Evolutionary conservation across 2,329 filamentous ascomycete genomes (phyloP).

Genomic region (Ascochyta fabae): DNA sequence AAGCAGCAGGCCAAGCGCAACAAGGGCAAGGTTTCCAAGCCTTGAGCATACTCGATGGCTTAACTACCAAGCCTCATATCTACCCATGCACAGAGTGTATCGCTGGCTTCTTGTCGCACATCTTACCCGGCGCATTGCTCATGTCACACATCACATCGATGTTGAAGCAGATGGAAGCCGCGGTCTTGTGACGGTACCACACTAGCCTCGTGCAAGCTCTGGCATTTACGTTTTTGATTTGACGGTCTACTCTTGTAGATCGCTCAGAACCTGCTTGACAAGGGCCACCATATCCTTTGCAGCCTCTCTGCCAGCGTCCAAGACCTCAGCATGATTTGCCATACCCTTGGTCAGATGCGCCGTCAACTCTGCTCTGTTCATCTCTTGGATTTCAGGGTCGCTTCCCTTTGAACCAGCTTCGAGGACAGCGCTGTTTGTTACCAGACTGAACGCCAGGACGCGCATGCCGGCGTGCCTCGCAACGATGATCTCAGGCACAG

Average conservation of each 20-base stretch:
- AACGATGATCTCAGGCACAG: conserved; percentile 71
- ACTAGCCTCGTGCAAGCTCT: not conserved
- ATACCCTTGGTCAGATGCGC: conserved; percentile 64
- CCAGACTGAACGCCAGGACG: conserved; percentile 69
- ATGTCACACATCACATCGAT: not conserved
- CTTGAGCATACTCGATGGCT: conserved; percentile 29
- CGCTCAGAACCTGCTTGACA: conserved; percentile 55
- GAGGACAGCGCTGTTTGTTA: conserved; percentile 69
- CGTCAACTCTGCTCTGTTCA: conserved; percentile 59
- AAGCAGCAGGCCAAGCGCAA: conserved; percentile 69
- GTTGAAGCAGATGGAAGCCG: not conserved
- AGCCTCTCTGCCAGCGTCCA: conserved; percentile 66
- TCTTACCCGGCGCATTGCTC: not conserved
- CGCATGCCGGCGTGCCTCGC: conserved; percentile 69
- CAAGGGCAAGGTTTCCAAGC: conserved; percentile 46
- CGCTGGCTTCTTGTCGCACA: not conserved
- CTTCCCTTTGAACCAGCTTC: conserved; percentile 66
- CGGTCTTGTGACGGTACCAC: not conserved
- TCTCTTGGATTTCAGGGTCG: conserved; percentile 59
- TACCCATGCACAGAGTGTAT: not conserved
- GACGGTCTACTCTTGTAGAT: conserved; percentile 39
- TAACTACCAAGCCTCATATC: not conserved
- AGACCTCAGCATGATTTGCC: conserved; percentile 69
- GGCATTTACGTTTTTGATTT: not conserved
- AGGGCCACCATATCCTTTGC: conserved; percentile 67